Evolutionary conservation across 768 basidiomycete genomes (phyloP).

Genomic region (Phanerochaete sordida): DNA sequence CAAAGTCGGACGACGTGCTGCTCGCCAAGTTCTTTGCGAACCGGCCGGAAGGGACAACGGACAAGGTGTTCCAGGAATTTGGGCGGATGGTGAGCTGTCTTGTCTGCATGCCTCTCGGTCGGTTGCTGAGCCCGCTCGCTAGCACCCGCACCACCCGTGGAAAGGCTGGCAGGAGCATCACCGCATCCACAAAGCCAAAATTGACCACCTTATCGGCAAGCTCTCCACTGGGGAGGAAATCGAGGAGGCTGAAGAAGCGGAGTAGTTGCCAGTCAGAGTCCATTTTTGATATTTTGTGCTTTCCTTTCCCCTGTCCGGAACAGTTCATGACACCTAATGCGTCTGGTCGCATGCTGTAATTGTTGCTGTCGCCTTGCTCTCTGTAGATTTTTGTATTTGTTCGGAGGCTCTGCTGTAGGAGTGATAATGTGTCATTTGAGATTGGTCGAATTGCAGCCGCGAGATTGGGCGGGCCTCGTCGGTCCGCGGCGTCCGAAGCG

Average conservation of each 20-base stretch:
- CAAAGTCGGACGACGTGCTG: constrained; percentile 71
- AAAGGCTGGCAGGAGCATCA: constrained; percentile 95
- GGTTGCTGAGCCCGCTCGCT: background rate
- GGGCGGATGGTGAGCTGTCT: constrained; percentile 53
- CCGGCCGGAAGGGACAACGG: constrained; percentile 77
- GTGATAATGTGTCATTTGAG: background rate
- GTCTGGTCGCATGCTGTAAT: background rate
- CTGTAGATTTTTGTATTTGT: background rate
- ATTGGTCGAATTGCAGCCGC: background rate
- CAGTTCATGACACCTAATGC: background rate
- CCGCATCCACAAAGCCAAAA: constrained; percentile 82
- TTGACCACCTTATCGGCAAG: constrained; percentile 72
- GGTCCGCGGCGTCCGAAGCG: background rate
- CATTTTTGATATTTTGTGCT: background rate
- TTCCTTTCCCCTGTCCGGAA: background rate
- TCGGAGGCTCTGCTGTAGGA: background rate
- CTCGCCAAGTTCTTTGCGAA: constrained; percentile 71
- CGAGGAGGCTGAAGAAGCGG: constrained; percentile 25
- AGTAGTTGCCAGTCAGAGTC: background rate
- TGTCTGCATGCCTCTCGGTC: background rate
- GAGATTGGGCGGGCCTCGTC: background rate
- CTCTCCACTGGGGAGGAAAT: constrained; percentile 55
- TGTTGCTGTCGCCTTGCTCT: background rate
- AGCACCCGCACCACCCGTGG: constrained; percentile 91
- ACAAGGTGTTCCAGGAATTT: constrained; percentile 82